These are phyloP conservation scores for Alternaria atra DNA, from an alignment of 2,329 filamentous ascomycete genomes.

Conservation along the genomic window DNA sequence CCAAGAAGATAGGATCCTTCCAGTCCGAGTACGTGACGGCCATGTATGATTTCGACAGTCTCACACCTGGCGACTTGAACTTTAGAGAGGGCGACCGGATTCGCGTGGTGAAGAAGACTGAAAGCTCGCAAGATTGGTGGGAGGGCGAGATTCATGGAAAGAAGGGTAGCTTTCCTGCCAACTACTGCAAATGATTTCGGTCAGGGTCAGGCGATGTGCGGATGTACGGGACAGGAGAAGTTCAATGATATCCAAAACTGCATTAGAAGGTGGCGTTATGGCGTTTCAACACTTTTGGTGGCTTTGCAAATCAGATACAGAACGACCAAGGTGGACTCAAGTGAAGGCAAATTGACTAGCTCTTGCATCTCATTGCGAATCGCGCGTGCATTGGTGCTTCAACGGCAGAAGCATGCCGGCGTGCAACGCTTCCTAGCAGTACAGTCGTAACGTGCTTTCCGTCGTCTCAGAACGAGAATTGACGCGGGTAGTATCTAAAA, in stretches of 20 bases:
- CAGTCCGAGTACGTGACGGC: conserved; percentile 72
- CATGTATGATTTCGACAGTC: conserved; percentile 77
- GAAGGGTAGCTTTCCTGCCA: conserved; percentile 80
- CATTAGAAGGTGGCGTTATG: conserved; percentile 32
- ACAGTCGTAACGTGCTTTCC: not conserved
- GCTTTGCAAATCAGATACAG: not conserved
- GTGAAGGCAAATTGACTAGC: not conserved
- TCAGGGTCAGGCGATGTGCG: not conserved
- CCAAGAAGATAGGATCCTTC: conserved; percentile 64
- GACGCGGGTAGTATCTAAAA: not conserved
- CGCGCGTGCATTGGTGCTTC: not conserved
- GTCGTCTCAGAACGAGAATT: not conserved
- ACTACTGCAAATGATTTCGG: conserved; percentile 70
- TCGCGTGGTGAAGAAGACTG: conserved; percentile 78
- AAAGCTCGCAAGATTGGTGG: conserved; percentile 88
- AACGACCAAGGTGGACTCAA: not conserved
- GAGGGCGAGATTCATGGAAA: conserved; percentile 76
- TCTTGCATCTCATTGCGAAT: not conserved
- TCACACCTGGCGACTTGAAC: conserved; percentile 73
- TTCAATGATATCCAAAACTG: conserved; percentile 33
- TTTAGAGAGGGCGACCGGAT: conserved; percentile 83
- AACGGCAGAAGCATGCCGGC: not conserved
- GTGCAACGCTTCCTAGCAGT: not conserved
- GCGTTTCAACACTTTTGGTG: not conserved
- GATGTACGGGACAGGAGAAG: not conserved